These are phyloP conservation scores for Penicillium roqueforti DNA, from an alignment of 495 filamentous ascomycete genomes.

Conservation along the genomic window DNA sequence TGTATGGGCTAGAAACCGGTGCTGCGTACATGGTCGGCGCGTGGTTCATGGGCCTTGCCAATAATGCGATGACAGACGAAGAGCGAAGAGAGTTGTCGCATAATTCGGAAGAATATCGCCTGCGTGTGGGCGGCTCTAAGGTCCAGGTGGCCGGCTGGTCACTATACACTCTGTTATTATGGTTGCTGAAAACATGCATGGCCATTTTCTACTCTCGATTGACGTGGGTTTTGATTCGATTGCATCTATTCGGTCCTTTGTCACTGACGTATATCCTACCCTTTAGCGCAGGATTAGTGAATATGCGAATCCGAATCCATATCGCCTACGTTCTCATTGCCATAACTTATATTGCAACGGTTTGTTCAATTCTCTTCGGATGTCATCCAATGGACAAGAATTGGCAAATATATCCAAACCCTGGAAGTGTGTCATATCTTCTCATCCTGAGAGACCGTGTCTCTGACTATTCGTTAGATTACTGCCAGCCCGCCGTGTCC, in stretches of 20 bases:
- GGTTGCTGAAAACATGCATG: constrained; percentile 57
- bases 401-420: constrained; percentile 56
- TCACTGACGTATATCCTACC: constrained; percentile 4
- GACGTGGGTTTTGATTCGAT: constrained; percentile 39
- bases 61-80: constrained; percentile 52
- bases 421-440: constrained; percentile 47
- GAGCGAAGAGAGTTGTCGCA: constrained; percentile 41
- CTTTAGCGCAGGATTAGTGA: constrained; percentile 41
- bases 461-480: constrained; percentile 20
- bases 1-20: constrained; percentile 40
- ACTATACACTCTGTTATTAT: constrained; percentile 53
- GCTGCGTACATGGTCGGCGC: constrained; percentile 47
- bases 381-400: constrained; percentile 52
- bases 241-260: neutral
- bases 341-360: constrained; percentile 49
- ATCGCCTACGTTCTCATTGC: constrained; percentile 51
- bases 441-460: neutral
- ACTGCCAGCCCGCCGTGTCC: constrained; percentile 47
- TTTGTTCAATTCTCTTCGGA: constrained; percentile 50
- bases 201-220: constrained; percentile 58
- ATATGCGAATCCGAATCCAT: constrained; percentile 48
- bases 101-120: constrained; percentile 40
- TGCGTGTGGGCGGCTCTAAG: constrained; percentile 54
- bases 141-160: constrained; percentile 55
- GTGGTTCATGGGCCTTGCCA: constrained; percentile 48